Evolutionary conservation across 495 filamentous ascomycete genomes (phyloP), one percentile per base, ranked within the genome.

Genomic region (Tuber brumale): DNA sequence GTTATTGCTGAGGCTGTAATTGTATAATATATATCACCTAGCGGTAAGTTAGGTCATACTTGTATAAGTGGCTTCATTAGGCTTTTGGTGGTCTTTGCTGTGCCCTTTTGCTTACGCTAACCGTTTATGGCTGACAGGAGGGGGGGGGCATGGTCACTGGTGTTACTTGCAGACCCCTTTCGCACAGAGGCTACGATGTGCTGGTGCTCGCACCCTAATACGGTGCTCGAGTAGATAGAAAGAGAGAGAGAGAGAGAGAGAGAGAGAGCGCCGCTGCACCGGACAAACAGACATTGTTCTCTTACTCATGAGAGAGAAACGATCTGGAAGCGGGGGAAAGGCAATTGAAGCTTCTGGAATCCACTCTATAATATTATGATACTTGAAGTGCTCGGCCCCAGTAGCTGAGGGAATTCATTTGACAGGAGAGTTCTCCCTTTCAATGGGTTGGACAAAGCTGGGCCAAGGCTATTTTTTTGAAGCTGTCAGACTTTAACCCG

Each of bases 401-500:
- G 2, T 66, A 8, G 3, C 57, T 35, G 57, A 14, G 31, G 14
- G 57, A 66, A 35, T 66, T 66, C 57, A 35, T 7, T 35, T 16
- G 57, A 18, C 31, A 7, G 57, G 57, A 66, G 57, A 19, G 12
- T 18, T 66, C 31, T 35, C 31, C 57, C 57, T 66, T 18, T 7
- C 57, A 66, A 35, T 9, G 57, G 57, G 27, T 35, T 66, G 31
- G 57, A 66, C 57, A 66, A 66, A 31, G 57, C 57, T 35, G 57
- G 57, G 7, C 27, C 31, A 27, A 35, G 27, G 57, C 57, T 66
- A 66, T 66, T 66, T 66, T 66, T 66, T 66, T 16, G 57, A 66
- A 66, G 57, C 57, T 35, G 31, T 66, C 57, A 66, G 57, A 71
- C 72, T 79, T 75, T 70, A 74, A 76, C 75, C 76, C 76, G 76